phyloP scores from a whole-genome alignment of 164 flowering plant species.

The Malania oleifera region DNA sequence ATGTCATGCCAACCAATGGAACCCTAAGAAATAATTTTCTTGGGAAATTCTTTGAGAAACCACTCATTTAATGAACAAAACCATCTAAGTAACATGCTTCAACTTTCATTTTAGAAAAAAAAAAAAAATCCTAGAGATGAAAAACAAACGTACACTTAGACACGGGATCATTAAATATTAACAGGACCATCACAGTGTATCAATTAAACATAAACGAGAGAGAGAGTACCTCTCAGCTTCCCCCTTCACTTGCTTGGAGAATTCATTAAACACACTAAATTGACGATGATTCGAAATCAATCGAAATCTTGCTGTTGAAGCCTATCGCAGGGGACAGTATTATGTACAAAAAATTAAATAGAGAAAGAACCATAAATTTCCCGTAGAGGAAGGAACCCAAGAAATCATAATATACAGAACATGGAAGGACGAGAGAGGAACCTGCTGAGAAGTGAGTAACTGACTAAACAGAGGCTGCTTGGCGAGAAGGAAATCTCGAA shows the following conservation, averaged over 20 bases:
- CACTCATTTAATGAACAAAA: too few relatives aligned
- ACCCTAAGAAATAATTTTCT: too few relatives aligned
- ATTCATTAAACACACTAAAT: conserved; percentile 75
- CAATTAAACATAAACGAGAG: background rate
- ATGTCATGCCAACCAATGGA: too few relatives aligned
- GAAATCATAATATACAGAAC: background rate
- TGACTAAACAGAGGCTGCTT: conserved; percentile 28
- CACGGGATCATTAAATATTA: background rate
- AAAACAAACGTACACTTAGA: too few relatives aligned
- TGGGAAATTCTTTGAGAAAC: too few relatives aligned
- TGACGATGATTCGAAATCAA: conserved; percentile 36
- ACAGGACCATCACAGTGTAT: background rate
- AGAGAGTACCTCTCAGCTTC: conserved; percentile 41
- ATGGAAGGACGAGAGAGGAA: conserved; percentile 4
- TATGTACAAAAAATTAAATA: background rate
- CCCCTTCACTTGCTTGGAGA: conserved; percentile 68
- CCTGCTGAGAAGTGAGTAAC: conserved; percentile 31
- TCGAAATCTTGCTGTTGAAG: conserved; percentile 22
- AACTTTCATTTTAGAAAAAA: too few relatives aligned
- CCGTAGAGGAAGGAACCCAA: background rate
- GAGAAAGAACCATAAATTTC: background rate
- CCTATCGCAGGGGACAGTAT: conserved; percentile 13
- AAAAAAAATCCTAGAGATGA: too few relatives aligned
- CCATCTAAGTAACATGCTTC: too few relatives aligned
- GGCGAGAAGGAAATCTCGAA: conserved; percentile 49